phyloP scores from a whole-genome alignment of 768 basidiomycete species.

The Clavulina sp. region DNA sequence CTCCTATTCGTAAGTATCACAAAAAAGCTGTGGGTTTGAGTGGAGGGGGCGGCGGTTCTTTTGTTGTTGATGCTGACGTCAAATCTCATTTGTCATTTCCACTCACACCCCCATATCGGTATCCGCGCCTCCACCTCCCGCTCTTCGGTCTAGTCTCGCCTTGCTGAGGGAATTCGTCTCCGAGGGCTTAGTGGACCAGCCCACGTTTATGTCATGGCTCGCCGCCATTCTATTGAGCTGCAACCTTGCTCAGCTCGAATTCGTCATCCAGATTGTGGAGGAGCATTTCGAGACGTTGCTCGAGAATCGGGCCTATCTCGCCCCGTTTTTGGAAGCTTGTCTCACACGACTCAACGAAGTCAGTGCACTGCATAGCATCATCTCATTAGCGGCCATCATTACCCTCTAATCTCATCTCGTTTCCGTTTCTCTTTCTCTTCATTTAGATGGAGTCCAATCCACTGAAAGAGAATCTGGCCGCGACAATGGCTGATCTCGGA shows the following conservation, averaged over 20 bases:
- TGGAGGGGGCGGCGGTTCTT: background rate
- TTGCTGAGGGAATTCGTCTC: slow-evolving; percentile 60
- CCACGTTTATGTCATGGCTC: slow-evolving; percentile 61
- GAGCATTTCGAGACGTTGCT: slow-evolving; percentile 63
- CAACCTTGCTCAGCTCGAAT: slow-evolving; percentile 68
- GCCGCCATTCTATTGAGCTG: slow-evolving; percentile 59
- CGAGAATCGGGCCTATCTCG: slow-evolving; percentile 44
- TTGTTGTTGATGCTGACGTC: too few relatives aligned
- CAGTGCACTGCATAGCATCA: slow-evolving; percentile 2
- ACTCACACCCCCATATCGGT: background rate
- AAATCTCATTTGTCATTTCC: background rate
- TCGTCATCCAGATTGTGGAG: slow-evolving; percentile 55
- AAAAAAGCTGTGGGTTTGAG: background rate
- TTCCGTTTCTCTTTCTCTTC: slow-evolving; percentile 3
- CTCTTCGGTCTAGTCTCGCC: slow-evolving; percentile 31
- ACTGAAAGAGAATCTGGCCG: slow-evolving; percentile 36
- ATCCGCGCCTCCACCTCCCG: background rate
- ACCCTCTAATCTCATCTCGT: background rate
- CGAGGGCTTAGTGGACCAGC: slow-evolving; percentile 65
- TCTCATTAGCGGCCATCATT: background rate
- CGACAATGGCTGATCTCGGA: slow-evolving; percentile 35
- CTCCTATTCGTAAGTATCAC: slow-evolving; percentile 42
- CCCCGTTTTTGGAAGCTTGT: slow-evolving; percentile 56
- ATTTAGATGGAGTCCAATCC: slow-evolving; percentile 36
- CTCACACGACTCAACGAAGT: slow-evolving; percentile 52